Percentiles rank a stretch among this genome's conserved stretches.
Evolutionary conservation across 306 rosid species (phyloP).

Genomic region (Rosa rugosa): DNA sequence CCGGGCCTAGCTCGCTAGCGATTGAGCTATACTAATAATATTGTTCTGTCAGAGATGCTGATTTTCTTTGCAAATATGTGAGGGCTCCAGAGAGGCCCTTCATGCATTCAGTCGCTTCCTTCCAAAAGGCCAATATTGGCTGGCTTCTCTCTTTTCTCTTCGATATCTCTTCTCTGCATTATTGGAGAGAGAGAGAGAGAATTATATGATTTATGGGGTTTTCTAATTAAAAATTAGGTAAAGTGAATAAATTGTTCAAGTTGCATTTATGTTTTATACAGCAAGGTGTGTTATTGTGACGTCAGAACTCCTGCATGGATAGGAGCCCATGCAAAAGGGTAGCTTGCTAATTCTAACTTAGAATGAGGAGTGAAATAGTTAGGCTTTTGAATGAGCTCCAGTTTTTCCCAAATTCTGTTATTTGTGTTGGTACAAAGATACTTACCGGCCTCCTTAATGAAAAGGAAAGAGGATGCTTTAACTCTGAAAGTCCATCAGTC

Average conservation of each 20-base stretch:
- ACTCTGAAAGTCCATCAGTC: too few species aligned
- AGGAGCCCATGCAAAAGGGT: background rate
- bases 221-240: background rate
- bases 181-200: constrained; percentile 34
- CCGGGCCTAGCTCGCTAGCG: constrained; percentile 26
- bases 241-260: background rate
- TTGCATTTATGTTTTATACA: background rate
- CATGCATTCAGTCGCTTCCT: constrained; percentile 43
- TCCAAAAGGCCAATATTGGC: constrained; percentile 60
- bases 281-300: too few species aligned
- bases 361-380: background rate
- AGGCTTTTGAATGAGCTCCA: background rate
- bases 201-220: constrained; percentile 16
- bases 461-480: too few species aligned
- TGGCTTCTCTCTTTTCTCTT: constrained; percentile 6
- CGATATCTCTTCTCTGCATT: constrained; percentile 27
- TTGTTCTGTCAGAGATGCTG: constrained; percentile 42
- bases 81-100: constrained; percentile 32
- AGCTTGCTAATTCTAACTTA: background rate
- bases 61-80: constrained; percentile 29
- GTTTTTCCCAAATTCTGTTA: background rate
- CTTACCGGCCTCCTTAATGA: background rate
- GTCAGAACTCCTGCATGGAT: background rate
- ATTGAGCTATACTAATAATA: background rate
- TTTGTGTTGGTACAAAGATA: background rate